Conservation (phyloP, 2,329 filamentous ascomycete genomes). For the Pseudogymnoascus sp. region DNA sequence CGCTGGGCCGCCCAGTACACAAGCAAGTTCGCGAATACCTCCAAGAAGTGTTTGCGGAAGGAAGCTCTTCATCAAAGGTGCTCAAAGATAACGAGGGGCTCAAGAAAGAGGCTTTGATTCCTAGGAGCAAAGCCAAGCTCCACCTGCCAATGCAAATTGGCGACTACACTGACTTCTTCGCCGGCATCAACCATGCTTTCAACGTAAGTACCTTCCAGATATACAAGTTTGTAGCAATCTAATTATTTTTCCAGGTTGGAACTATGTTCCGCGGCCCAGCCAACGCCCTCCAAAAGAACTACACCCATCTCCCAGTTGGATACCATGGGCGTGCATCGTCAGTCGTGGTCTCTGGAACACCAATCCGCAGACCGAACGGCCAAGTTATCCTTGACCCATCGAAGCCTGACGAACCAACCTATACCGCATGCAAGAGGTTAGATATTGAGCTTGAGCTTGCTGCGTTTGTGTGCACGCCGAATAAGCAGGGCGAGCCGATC, state of each 20-base stretch:
- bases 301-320: conserved; percentile 70
- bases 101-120: conserved; percentile 50
- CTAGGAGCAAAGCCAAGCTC: conserved; percentile 49
- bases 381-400: conserved; percentile 62
- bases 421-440: conserved; percentile 56
- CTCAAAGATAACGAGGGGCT: conserved; percentile 54
- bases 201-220: conserved; percentile 31
- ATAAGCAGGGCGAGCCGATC: conserved; percentile 56
- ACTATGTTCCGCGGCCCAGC: conserved; percentile 63
- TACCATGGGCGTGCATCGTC: conserved; percentile 75
- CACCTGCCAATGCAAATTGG: conserved; percentile 72
- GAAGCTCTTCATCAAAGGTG: conserved; percentile 51
- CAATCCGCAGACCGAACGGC: conserved; percentile 64
- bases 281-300: conserved; percentile 72
- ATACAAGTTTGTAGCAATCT: conserved; percentile 10
- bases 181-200: conserved; percentile 69
- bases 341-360: conserved; percentile 65
- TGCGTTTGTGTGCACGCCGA: conserved; percentile 60
- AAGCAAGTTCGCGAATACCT: conserved; percentile 60
- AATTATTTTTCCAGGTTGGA: conserved; percentile 37
- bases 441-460: conserved; percentile 78
- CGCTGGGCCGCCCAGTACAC: conserved; percentile 60
- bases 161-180: conserved; percentile 83
- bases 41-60: conserved; percentile 54
- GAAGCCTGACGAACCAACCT: conserved; percentile 53